These are phyloP conservation scores for Mycena chlorophos DNA, from an alignment of 768 basidiomycete species.

Conservation along the genomic window DNA sequence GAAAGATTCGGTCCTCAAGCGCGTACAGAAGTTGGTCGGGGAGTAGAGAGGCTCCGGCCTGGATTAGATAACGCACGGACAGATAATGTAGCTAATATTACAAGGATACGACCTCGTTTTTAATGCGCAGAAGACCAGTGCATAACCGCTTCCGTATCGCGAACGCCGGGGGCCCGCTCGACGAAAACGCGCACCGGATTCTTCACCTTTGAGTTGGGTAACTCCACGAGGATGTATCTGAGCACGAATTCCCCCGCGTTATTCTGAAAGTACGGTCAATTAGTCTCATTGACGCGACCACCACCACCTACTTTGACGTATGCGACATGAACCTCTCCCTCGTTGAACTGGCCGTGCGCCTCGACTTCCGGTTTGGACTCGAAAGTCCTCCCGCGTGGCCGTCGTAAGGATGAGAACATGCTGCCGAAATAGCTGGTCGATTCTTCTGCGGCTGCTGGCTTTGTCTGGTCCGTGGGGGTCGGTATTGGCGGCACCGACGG, in stretches of 20 bases:
- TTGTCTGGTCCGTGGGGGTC: conserved; percentile 32
- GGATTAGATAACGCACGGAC: conserved; percentile 17
- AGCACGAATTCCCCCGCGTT: conserved; percentile 76
- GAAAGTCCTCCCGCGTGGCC: conserved; percentile 31
- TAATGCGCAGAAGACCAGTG: conserved; percentile 53
- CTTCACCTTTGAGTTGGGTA: conserved; percentile 66
- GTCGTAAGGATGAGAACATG: conserved; percentile 66
- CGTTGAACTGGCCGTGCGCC: conserved; percentile 51
- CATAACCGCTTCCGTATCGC: conserved; percentile 71
- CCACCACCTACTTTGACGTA: conserved; percentile 60
- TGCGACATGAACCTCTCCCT: conserved; percentile 82
- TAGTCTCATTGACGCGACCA: conserved; percentile 12
- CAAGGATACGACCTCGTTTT: conserved; percentile 27
- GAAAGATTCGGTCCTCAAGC: conserved; percentile 93
- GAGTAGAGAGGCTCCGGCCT: conserved; percentile 69
- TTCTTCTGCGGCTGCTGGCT: conserved; percentile 30
- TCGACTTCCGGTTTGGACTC: conserved; percentile 34
- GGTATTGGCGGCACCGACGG: conserved; percentile 37
- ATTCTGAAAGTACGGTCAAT: conserved; percentile 49
- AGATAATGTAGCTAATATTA: conserved; percentile 26
- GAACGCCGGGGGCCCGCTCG: conserved; percentile 62
- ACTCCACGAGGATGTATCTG: conserved; percentile 74
- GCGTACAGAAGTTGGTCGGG: conserved; percentile 95
- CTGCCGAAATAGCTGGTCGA: conserved; percentile 48
- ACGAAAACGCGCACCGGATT: conserved; percentile 70